Percentiles rank a stretch among this genome's conserved stretches.
These are phyloP conservation scores for Dichomitus squalens DNA, from an alignment of 1,284 basidiomycete species.

Conservation along the genomic window DNA sequence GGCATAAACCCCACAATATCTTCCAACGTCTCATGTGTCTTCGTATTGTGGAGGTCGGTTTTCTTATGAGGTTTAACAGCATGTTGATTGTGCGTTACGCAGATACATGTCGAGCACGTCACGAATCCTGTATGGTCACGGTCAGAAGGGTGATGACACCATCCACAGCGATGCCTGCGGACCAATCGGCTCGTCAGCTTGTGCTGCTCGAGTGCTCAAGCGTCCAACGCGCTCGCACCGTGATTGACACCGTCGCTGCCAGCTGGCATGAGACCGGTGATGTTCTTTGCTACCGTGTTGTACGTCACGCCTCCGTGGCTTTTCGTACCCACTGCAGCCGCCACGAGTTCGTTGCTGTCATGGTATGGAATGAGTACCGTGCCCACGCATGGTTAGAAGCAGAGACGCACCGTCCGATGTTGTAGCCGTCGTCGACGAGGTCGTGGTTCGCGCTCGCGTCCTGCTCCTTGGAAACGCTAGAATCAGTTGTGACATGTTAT, in stretches of 20 bases:
- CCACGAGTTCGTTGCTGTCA: conserved; percentile 47
- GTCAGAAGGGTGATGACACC: conserved; percentile 17
- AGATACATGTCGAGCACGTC: background rate
- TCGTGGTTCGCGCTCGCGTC: conserved; percentile 43
- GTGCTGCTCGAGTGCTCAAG: background rate
- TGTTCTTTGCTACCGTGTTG: conserved; percentile 41
- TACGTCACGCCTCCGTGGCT: conserved; percentile 48
- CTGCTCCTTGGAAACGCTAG: conserved; percentile 60
- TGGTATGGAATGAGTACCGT: too few species aligned
- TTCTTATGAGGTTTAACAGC: too few species aligned
- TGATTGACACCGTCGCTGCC: conserved; percentile 41
- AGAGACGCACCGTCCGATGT: conserved; percentile 42
- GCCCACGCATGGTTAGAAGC: background rate
- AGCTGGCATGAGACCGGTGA: conserved; percentile 37
- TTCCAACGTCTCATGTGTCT: too few species aligned
- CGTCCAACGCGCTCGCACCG: conserved; percentile 22
- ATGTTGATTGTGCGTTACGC: background rate
- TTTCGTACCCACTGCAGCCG: conserved; percentile 44
- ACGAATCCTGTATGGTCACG: conserved; percentile 3
- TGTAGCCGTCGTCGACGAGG: conserved; percentile 53
- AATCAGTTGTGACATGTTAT: background rate
- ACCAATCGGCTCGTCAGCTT: background rate
- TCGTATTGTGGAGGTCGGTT: too few species aligned
- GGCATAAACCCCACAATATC: too few species aligned
- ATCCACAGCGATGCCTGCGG: conserved; percentile 15